These are phyloP conservation scores for Exsudoporus floridanus DNA, from an alignment of 1,284 basidiomycete species.

Conservation along the genomic window DNA sequence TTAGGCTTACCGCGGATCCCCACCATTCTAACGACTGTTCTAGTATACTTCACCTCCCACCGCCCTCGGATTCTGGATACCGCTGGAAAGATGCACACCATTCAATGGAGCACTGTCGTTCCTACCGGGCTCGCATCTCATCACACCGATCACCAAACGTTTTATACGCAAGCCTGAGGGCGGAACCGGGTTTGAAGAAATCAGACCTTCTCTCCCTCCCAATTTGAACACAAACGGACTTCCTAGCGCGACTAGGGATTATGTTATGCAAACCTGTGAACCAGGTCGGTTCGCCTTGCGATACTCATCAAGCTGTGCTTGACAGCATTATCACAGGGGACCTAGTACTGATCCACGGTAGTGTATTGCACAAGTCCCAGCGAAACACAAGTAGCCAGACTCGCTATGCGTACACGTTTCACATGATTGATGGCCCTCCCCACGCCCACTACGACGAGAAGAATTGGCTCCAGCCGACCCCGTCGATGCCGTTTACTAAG, in stretches of 20 bases:
- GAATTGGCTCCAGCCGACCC: slow-evolving; percentile 89
- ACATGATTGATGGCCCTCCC: slow-evolving; percentile 78
- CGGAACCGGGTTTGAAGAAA: slow-evolving; percentile 78
- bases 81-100: slow-evolving; percentile 83
- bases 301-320: background rate
- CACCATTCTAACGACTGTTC: background rate
- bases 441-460: slow-evolving; percentile 69
- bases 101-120: slow-evolving; percentile 90
- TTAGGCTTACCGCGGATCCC: background rate
- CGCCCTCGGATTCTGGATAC: slow-evolving; percentile 95
- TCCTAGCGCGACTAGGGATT: slow-evolving; percentile 44
- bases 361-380: slow-evolving; percentile 86
- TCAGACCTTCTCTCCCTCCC: slow-evolving; percentile 45
- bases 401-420: slow-evolving; percentile 92
- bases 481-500: slow-evolving; percentile 75
- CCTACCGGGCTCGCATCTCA: slow-evolving; percentile 86
- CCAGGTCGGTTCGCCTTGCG: slow-evolving; percentile 54
- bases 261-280: slow-evolving; percentile 71
- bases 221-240: slow-evolving; percentile 14
- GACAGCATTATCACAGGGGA: slow-evolving; percentile 51
- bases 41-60: slow-evolving; percentile 91
- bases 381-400: slow-evolving; percentile 71
- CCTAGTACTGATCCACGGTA: slow-evolving; percentile 88
- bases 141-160: slow-evolving; percentile 69
- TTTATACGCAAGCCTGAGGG: slow-evolving; percentile 74